phyloP scores from a whole-genome alignment of 257 asterid species.

The Pogostemon cablin region DNA sequence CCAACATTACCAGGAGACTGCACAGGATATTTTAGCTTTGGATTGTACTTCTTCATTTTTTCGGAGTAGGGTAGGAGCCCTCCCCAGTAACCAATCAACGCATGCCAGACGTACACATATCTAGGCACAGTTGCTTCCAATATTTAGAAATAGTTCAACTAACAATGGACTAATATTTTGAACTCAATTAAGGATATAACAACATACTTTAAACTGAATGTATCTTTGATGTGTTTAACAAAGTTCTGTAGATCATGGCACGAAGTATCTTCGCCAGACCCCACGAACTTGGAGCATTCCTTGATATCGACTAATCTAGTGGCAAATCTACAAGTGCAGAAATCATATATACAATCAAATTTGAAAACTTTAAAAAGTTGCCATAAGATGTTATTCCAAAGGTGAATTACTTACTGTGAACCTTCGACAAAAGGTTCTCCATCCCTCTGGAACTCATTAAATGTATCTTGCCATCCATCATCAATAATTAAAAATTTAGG shows the following conservation, averaged over 20 bases:
- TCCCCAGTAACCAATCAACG: conserved; percentile 51
- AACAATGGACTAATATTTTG: not conserved
- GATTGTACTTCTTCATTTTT: conserved; percentile 41
- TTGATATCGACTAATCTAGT: conserved; percentile 46
- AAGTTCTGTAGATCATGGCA: conserved; percentile 39
- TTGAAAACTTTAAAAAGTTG: conserved; percentile 11
- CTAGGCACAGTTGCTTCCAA: conserved; percentile 23
- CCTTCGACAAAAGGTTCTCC: conserved; percentile 46
- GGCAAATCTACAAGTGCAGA: conserved; percentile 43
- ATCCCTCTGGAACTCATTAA: conserved; percentile 48
- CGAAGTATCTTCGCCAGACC: conserved; percentile 34
- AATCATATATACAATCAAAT: not conserved
- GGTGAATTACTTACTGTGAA: conserved; percentile 44
- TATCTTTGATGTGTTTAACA: conserved; percentile 43
- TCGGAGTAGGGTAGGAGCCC: conserved; percentile 41
- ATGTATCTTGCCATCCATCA: conserved; percentile 71
- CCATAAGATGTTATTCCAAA: not conserved
- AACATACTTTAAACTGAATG: conserved; percentile 40
- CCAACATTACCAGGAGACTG: conserved; percentile 43
- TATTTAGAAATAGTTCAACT: conserved; percentile 9
- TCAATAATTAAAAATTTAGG: conserved; percentile 59
- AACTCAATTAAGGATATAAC: conserved; percentile 2
- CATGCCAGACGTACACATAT: conserved; percentile 47
- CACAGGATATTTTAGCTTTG: conserved; percentile 36
- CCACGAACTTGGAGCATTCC: conserved; percentile 47